Conservation (phyloP, 1,284 basidiomycete species). For the Cutaneotrichosporon mucoides region DNA sequence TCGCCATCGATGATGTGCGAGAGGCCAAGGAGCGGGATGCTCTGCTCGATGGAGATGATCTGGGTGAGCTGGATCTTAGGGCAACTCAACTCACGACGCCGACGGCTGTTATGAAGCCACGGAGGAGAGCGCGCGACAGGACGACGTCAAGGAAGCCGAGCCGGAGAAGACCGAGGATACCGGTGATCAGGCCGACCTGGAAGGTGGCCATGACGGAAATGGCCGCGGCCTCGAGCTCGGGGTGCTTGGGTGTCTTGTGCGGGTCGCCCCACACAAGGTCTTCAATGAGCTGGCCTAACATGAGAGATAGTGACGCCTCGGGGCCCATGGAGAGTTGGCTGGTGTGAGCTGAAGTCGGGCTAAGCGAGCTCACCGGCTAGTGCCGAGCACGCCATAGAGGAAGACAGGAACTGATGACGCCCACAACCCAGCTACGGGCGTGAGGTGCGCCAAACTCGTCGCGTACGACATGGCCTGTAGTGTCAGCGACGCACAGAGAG, state of each 20-base stretch:
- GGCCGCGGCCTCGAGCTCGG: constrained; percentile 56
- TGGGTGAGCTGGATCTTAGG: constrained; percentile 24
- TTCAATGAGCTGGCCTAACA: constrained; percentile 78
- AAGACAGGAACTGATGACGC: constrained; percentile 75
- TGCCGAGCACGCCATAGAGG: constrained; percentile 79
- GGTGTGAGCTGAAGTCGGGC: not conserved
- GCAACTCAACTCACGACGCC: constrained; percentile 34
- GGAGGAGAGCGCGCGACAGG: constrained; percentile 73
- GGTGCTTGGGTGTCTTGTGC: constrained; percentile 55
- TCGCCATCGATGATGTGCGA: constrained; percentile 56
- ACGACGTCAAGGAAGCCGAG: constrained; percentile 93
- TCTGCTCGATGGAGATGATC: constrained; percentile 63
- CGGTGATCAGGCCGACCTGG: constrained; percentile 83
- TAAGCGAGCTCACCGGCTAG: constrained; percentile 53
- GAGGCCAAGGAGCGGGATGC: constrained; percentile 60
- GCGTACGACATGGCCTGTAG: constrained; percentile 76
- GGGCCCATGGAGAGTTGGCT: constrained; percentile 64
- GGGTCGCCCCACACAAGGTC: constrained; percentile 63
- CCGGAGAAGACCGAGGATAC: constrained; percentile 77
- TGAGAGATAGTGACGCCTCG: constrained; percentile 81
- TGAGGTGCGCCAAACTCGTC: constrained; percentile 73
- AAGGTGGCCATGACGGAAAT: constrained; percentile 68
- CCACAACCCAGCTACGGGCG: constrained; percentile 78
- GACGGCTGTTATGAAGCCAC: constrained; percentile 65
- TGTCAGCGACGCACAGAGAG: not conserved